Conservation (phyloP, 345 rosid genomes). For the Moricandia moricandioides region DNA sequence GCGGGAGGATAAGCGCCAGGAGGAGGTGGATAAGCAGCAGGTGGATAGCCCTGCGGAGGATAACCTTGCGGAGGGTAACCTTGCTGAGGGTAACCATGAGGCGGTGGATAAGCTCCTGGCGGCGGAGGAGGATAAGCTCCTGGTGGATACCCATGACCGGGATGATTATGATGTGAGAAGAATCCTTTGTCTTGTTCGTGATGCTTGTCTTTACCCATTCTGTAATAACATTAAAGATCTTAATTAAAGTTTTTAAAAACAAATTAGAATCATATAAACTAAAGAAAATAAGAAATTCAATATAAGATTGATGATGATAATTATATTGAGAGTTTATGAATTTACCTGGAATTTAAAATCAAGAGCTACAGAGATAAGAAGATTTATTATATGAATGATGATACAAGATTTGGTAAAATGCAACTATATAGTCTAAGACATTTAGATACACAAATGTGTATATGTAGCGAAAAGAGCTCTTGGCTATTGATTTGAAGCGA, state of each 20-base stretch:
- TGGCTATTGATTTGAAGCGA: conserved; percentile 28
- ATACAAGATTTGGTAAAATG: background rate
- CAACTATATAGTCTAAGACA: conserved; percentile 12
- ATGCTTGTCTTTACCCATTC: conserved; percentile 38
- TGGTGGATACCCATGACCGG: conserved; percentile 41
- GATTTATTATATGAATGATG: background rate
- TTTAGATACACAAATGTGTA: conserved; percentile 7
- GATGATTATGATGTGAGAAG: conserved; percentile 38
- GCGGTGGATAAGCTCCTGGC: conserved; percentile 53
- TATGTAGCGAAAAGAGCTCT: conserved; percentile 22
- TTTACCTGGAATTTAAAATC: conserved; percentile 1
- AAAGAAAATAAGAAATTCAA: background rate
- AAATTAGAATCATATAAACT: background rate
- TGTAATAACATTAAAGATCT: background rate
- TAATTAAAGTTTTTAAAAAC: background rate
- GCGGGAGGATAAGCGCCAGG: conserved; percentile 59
- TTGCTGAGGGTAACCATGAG: conserved; percentile 43
- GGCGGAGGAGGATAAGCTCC: conserved; percentile 59
- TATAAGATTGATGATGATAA: background rate
- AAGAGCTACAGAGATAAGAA: conserved; percentile 3
- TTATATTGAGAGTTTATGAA: background rate
- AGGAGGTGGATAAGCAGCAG: conserved; percentile 37
- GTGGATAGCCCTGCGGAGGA: conserved; percentile 27
- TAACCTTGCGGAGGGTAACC: conserved; percentile 21
- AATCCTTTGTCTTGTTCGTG: conserved; percentile 41